A percentile compares a stretch with the other conserved stretches of the same genome.
phyloP scores from a whole-genome alignment of 768 basidiomycete genomes.

The Tremella fuciformis region DNA sequence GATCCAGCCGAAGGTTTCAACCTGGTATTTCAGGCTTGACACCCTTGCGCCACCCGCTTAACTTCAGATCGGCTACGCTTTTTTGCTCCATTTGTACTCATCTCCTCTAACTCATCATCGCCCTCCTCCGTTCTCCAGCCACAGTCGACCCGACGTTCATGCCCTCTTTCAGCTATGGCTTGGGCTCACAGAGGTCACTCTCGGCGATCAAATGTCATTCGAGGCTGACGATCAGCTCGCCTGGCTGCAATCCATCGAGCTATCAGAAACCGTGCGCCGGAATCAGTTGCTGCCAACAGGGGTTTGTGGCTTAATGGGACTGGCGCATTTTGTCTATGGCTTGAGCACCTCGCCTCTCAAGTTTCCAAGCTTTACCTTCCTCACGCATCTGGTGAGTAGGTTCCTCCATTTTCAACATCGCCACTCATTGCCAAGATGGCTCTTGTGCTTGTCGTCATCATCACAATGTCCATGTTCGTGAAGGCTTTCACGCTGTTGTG shows the following conservation, averaged over 20 bases:
- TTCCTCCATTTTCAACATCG: too few relatives aligned
- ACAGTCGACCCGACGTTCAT: conserved; percentile 42
- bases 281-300: conserved; percentile 42
- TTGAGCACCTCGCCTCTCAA: conserved; percentile 41
- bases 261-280: conserved; percentile 19
- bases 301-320: conserved; percentile 36
- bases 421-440: conserved; percentile 26
- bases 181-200: conserved; percentile 36
- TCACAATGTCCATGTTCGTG: conserved; percentile 28
- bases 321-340: conserved; percentile 42
- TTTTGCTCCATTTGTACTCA: conserved; percentile 46
- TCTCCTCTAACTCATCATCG: conserved; percentile 46
- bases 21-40: conserved; percentile 28
- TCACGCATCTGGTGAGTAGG: conserved; percentile 42
- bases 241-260: conserved; percentile 43
- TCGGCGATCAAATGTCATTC: background rate
- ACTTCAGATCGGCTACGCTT: conserved; percentile 44
- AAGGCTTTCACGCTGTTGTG: conserved; percentile 40
- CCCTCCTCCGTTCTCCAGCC: conserved; percentile 23
- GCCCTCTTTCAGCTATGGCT: conserved; percentile 47
- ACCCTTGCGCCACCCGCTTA: too few relatives aligned
- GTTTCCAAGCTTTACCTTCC: conserved; percentile 46
- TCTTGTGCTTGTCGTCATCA: conserved; percentile 34
- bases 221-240: conserved; percentile 30
- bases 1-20: conserved; percentile 45